phyloP scores from a whole-genome alignment of 345 rosid species.

The Syzygium oleosum region DNA sequence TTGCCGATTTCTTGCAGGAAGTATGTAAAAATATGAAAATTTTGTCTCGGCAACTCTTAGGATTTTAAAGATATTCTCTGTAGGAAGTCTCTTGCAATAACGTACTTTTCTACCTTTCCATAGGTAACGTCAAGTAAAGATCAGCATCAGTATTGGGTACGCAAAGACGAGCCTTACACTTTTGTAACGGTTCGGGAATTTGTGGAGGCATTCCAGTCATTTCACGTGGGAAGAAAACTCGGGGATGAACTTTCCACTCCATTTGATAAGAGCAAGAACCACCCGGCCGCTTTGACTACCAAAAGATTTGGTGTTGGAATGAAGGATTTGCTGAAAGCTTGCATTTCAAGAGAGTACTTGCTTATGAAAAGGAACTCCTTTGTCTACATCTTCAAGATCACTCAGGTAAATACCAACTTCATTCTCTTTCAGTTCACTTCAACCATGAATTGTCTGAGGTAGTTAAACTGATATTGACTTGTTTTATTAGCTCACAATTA shows the following conservation, averaged over 20 bases:
- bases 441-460: not conserved
- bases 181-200: slow-evolving; percentile 55
- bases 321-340: slow-evolving; percentile 55
- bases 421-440: not conserved
- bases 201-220: slow-evolving; percentile 56
- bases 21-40: slow-evolving; percentile 18
- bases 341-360: slow-evolving; percentile 50
- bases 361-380: slow-evolving; percentile 82
- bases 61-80: not conserved
- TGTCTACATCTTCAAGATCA: slow-evolving; percentile 58
- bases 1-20: slow-evolving; percentile 82
- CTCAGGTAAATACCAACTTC: slow-evolving; percentile 30
- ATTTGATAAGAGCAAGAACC: slow-evolving; percentile 49
- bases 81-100: not conserved
- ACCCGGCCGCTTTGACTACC: slow-evolving; percentile 65
- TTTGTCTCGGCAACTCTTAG: not conserved
- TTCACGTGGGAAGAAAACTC: slow-evolving; percentile 40
- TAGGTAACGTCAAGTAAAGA: slow-evolving; percentile 87
- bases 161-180: slow-evolving; percentile 46
- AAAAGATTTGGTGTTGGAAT: slow-evolving; percentile 43
- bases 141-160: slow-evolving; percentile 67
- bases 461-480: not conserved
- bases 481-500: slow-evolving; percentile 21
- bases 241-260: slow-evolving; percentile 43
- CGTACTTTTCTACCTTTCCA: not conserved